Base-by-base conservation (phyloP, 768 basidiomycete genomes). In the Suillus variegatus region DNA sequence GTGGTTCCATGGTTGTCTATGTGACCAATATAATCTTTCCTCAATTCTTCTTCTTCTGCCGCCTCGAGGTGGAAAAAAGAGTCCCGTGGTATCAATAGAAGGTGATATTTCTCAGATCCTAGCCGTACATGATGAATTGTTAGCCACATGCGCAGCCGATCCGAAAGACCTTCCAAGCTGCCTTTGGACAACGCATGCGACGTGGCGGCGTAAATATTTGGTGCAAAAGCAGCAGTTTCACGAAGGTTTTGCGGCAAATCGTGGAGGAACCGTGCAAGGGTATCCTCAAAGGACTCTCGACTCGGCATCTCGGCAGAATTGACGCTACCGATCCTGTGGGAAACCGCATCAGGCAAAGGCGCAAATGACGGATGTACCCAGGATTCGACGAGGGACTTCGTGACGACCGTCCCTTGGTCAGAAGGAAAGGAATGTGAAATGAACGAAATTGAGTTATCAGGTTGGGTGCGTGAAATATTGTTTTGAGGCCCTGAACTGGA, bases 61-160 rank as follows among this genome's bases (percentile, higher is more conserved):
- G 76, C 72, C 46, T 83, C 78, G 68, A 86, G 78, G 44, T 81
- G 78, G 73, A 85, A 90, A 65, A 83, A 82, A 20, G 84, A 78
- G 60, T 91, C 89, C 13, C 86, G 81, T 4, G 89, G 89, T 47
- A 84, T 79, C 13, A 91, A 74, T 51, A 91, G 78, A 47, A 90
- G 80, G 64, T 84, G 80, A 68, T 81, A 81, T 68, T 83, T 86
- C 57, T 83, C 80, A 25, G 89, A 89, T 20, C 88, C 89, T 43
- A 84, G 78, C 63, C 84, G 84, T 52, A 89, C 78, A 65, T 88
- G 87, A 70, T 91, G 89, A 69, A 84, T 83, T 20, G 79, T 73
- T 16, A 81, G 72, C 89, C 89, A 91, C 66, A 82, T 80, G 60
- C 78, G 81, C 66, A 77, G 69, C 41, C 85, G 84, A 68, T 78